phyloP scores from a whole-genome alignment of 345 rosid genomes.

The Eucalyptus decipiens region DNA sequence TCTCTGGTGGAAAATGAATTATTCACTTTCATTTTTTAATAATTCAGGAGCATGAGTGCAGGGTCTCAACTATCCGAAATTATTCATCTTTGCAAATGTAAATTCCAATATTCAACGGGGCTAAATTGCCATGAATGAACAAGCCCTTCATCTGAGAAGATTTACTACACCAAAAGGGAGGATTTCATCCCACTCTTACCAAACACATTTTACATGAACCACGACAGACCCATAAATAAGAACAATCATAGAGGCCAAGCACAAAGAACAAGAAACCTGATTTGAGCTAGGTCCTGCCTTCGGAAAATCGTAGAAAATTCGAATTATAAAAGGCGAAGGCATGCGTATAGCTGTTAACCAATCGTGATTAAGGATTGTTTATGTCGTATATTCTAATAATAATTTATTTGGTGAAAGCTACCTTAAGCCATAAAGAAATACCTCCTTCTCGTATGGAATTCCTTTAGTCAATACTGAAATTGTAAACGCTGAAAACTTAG shows the following conservation, averaged over 20 bases:
- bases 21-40: not conserved
- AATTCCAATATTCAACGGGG: not conserved
- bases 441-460: not conserved
- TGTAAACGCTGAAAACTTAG: not conserved
- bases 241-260: not conserved
- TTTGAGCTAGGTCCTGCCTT: not conserved
- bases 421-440: not conserved
- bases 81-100: not conserved
- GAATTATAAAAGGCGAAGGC: not conserved
- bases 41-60: not conserved
- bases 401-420: not conserved
- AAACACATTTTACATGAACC: not conserved
- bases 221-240: not conserved
- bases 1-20: not conserved
- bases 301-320: not conserved
- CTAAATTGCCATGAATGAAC: not conserved
- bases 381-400: not conserved
- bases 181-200: not conserved
- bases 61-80: not conserved
- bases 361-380: not conserved
- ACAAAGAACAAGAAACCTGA: not conserved
- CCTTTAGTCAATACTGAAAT: not conserved
- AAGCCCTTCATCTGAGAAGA: not conserved
- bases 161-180: not conserved
- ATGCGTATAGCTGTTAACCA: not conserved